These are phyloP conservation scores for Exophiala xenobiotica DNA, from an alignment of 2,329 filamentous ascomycete species.

Conservation along the genomic window DNA sequence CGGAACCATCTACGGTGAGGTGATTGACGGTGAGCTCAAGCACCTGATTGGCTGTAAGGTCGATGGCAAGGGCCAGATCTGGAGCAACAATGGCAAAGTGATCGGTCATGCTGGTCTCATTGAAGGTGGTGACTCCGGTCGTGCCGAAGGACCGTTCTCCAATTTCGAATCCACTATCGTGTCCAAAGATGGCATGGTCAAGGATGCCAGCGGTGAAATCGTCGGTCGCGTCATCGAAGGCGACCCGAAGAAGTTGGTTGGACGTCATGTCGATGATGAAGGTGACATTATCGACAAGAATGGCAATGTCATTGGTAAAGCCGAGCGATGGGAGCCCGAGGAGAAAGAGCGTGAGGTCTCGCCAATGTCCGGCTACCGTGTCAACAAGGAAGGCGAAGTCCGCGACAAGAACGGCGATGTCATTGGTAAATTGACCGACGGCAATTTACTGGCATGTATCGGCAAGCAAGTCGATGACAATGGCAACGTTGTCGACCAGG, in stretches of 20 bases:
- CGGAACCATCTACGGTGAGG: conserved; percentile 58
- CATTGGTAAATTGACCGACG: conserved; percentile 47
- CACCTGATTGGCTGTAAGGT: conserved; percentile 61
- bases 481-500: conserved; percentile 57
- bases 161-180: conserved; percentile 59
- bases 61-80: conserved; percentile 62
- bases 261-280: conserved; percentile 66
- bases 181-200: conserved; percentile 58
- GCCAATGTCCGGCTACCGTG: conserved; percentile 57
- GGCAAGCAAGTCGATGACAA: conserved; percentile 49
- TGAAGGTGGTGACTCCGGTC: conserved; percentile 46
- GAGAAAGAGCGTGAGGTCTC: conserved; percentile 56
- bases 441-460: conserved; percentile 43
- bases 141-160: conserved; percentile 53
- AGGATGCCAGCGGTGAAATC: conserved; percentile 54
- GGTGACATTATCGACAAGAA: conserved; percentile 67
- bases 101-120: conserved; percentile 60
- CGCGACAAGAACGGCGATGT: conserved; percentile 47
- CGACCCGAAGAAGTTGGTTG: conserved; percentile 62
- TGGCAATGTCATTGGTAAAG: conserved; percentile 67
- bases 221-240: conserved; percentile 63
- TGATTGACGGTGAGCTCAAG: conserved; percentile 57
- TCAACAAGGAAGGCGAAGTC: conserved; percentile 54
- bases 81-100: conserved; percentile 62
- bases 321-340: conserved; percentile 66